Evolutionary conservation across 495 filamentous ascomycete species (phyloP).

Genomic region (Aspergillus ostianus): DNA sequence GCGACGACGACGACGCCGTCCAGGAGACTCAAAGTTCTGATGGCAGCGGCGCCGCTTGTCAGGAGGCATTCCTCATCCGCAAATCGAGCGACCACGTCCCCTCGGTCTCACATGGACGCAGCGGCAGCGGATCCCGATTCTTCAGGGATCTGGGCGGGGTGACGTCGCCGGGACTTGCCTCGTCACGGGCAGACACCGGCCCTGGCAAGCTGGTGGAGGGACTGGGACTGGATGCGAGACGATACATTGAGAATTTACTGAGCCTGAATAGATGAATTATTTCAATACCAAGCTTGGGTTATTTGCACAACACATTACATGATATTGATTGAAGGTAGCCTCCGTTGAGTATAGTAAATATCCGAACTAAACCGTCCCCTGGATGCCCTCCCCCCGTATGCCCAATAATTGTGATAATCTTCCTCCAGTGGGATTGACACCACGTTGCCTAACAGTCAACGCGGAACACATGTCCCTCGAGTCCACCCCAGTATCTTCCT

Average conservation of each 20-base stretch:
- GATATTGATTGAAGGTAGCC: no score
- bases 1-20: constrained; percentile 22
- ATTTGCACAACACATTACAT: no score
- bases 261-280: constrained; percentile 63
- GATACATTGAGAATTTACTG: constrained; percentile 81
- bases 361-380: no score
- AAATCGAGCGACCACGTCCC: constrained; percentile 66
- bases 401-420: no score
- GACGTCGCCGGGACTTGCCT: constrained; percentile 25
- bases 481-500: no score
- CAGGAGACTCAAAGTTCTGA: constrained; percentile 16
- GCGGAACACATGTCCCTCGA: no score
- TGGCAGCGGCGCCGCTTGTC: constrained; percentile 34
- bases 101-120: constrained; percentile 29
- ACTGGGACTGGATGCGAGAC: constrained; percentile 80
- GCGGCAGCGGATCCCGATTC: constrained; percentile 47
- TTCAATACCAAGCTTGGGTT: neutral
- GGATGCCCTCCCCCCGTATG: no score
- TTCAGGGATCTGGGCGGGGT: constrained; percentile 47
- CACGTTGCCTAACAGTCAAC: no score
- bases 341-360: no score
- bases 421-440: no score
- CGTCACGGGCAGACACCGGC: constrained; percentile 46
- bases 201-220: constrained; percentile 74
- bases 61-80: constrained; percentile 78